These are phyloP conservation scores for Begonia masoniana DNA, from an alignment of 306 rosid species.

Conservation along the genomic window DNA sequence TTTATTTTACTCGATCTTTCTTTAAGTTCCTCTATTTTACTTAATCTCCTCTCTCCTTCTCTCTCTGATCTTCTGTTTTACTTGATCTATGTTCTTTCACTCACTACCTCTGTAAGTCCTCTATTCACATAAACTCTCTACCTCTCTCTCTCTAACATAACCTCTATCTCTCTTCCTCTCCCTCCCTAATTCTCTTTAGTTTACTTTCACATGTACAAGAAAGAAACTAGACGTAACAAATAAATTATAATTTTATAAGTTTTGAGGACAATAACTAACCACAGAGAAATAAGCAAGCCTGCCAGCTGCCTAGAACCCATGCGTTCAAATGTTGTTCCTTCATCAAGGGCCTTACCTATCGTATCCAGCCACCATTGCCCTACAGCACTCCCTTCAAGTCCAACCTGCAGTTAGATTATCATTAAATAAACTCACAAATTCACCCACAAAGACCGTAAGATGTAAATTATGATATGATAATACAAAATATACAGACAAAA, in stretches of 20 bases:
- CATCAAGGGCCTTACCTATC: constrained; percentile 89
- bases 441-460: not conserved
- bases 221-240: constrained; percentile 2
- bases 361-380: constrained; percentile 98
- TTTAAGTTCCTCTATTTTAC: too few relatives aligned
- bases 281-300: constrained; percentile 97
- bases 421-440: constrained; percentile 13
- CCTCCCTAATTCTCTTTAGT: too few relatives aligned
- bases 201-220: constrained; percentile 2
- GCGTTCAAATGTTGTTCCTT: constrained; percentile 80
- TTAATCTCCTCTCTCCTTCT: too few relatives aligned
- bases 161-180: too few relatives aligned
- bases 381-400: constrained; percentile 97
- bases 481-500: constrained; percentile 1
- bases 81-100: too few relatives aligned
- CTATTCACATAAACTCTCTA: too few relatives aligned
- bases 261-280: constrained; percentile 22
- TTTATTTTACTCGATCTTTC: too few relatives aligned
- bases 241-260: constrained; percentile 17
- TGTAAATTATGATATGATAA: not conserved
- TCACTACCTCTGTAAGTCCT: too few relatives aligned
- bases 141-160: too few relatives aligned
- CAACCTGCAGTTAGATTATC: constrained; percentile 60
- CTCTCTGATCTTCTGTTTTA: too few relatives aligned
- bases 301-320: constrained; percentile 99